Base-by-base conservation (phyloP, 768 basidiomycete species). In the Amanita pseudoporphyria region DNA sequence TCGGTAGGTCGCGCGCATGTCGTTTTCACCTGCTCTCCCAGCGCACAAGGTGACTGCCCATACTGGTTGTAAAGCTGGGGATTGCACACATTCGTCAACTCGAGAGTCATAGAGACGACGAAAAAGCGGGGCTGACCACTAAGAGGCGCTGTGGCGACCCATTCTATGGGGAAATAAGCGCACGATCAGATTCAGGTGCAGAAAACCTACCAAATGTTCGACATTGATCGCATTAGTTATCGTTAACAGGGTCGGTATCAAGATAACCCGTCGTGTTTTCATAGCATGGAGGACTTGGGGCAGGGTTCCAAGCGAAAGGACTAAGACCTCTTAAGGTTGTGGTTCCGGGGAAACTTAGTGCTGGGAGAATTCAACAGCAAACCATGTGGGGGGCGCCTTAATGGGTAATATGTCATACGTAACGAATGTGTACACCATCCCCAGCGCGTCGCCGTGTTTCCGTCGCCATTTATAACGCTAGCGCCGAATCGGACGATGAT, bases 1-100 rank as follows among this genome's bases (percentile, higher is more conserved):
- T 31, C n/a, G 19, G 19, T n/a, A 9, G 18, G 33, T 18, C 10
- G 18, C 18, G 44, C 19, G 22, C 46, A 47, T 24, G 14, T 33
- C 9, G 5, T 19, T 14, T 47, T 47, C 13, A 47, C 24, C 10
- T 19, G 19, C 18, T 47, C 35, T 38, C 38, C 37, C 35, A 47
- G 35, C 9, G 19, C 14, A 26, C 46, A 47, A n/a, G 46, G 46
- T 7, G 46, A 47, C 16, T 47, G 46, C 5, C 46, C 46, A 22
- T 38, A 2, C 5, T 24, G 33, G 22, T 36, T 24, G 36, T 47
- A 36, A 16, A 47, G 37, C 46, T 47, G 36, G 0, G 16, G 38
- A 24, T 12, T 5, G 14, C 6, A 12, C n/a, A 40, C 13, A 40
- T 22, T 40, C 22, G 24, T 18, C 16, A 38, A 24, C 22, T 6